Evolutionary conservation across 2,329 filamentous ascomycete species (phyloP), one percentile per base, ranked within the genome.

Genomic region (Graphiopsis chlorocephala): DNA sequence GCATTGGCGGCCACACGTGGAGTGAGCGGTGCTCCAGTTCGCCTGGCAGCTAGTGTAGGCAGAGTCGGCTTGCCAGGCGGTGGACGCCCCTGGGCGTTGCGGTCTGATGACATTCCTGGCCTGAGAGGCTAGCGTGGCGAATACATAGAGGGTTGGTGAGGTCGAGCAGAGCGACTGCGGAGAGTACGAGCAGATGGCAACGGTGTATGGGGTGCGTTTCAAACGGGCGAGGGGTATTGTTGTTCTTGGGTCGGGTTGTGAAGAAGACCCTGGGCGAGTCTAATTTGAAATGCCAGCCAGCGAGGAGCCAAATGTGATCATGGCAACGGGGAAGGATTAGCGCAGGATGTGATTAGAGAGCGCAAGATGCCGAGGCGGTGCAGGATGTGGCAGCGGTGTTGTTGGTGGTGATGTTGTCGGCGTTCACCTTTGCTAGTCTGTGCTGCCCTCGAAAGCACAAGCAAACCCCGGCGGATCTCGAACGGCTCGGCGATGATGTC

Each of bases 31-130:
- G 81, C 75, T 73, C 84, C 85, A 67, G 77, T 79, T 64, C 84
- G 88, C 70, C 84, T 86, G 53, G 86, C 81, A 68, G 88, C 84
- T 4, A 93, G 85, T 65, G 87, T 85, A 63, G 91, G 90, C 80
- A 93, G 86, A 65, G 87, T 85, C 61, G 91, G 90, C 80, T 88
- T 88, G 73, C 88, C 42, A 20, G 86, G 74, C 83, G 83, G 70
- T 83, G 83, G 72, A 81, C 79, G 73, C 80, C 81, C 75, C 59
- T 76, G 77, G 72, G 78, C 78, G 76, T 80, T 80, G 70, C 69
- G 69, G 61, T 71, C 69, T 53, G 66, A 56, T 23, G 67, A 69
- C 67, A 69, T 69, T 59, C 58, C 62, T 64, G 28, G 62, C 58
- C 35, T 23, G 45, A 15, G 65, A 67, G 65, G 69, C 67, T 29